A percentile compares a stretch with the other conserved stretches of the same genome.
These are phyloP conservation scores for Andrographis paniculata DNA, from an alignment of 305 asterid genomes.

Conservation along the genomic window DNA sequence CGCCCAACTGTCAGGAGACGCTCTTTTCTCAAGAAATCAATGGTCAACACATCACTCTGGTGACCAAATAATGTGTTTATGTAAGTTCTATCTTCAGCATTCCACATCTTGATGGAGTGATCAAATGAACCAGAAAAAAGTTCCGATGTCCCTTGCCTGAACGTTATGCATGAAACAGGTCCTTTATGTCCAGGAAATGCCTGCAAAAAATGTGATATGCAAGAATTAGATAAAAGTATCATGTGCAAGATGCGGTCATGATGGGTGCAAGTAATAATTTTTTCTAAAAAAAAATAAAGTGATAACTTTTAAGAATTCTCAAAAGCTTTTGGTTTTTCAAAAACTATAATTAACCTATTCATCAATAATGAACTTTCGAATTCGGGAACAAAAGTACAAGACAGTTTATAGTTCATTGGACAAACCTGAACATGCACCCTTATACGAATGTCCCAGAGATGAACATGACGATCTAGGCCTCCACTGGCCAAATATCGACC, in stretches of 20 bases:
- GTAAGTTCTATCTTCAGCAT: constrained; percentile 93
- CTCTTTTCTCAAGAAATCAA: constrained; percentile 90
- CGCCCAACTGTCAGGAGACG: constrained; percentile 95
- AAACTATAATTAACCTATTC: background rate
- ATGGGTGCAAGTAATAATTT: background rate
- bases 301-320: no score
- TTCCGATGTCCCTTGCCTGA: constrained; percentile 91
- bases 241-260: constrained; percentile 11
- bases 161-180: constrained; percentile 90
- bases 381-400: background rate
- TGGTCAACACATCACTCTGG: constrained; percentile 81
- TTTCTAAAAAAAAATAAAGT: no score
- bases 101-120: constrained; percentile 89
- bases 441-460: constrained; percentile 88
- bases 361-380: no score
- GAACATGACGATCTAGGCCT: constrained; percentile 93
- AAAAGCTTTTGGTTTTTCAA: no score
- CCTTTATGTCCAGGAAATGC: constrained; percentile 98
- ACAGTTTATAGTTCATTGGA: background rate
- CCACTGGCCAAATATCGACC: constrained; percentile 95
- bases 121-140: constrained; percentile 93
- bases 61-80: constrained; percentile 86
- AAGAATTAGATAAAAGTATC: constrained; percentile 4
- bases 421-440: constrained; percentile 78
- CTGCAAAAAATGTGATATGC: constrained; percentile 29